Evolutionary conservation across 1,284 basidiomycete genomes (phyloP).

Genomic region (Cryptococcus hybrid): DNA sequence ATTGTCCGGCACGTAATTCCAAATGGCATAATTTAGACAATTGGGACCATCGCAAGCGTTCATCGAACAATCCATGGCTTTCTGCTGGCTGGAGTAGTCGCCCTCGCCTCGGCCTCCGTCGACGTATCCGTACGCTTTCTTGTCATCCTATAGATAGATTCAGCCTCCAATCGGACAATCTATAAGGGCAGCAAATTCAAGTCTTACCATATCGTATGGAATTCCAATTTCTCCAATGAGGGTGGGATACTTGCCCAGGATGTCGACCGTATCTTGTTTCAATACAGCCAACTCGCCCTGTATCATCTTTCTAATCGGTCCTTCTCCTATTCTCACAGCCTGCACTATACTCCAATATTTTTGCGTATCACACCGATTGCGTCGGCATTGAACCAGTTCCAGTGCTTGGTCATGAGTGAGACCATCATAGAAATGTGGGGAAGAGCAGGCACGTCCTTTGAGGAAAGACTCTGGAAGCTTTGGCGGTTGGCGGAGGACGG

Average conservation of each 20-base stretch:
- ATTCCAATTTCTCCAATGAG: slow-evolving; percentile 95
- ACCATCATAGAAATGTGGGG: slow-evolving; percentile 94
- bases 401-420: slow-evolving; percentile 73
- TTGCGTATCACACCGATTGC: slow-evolving; percentile 70
- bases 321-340: slow-evolving; percentile 66
- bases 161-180: background rate
- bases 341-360: slow-evolving; percentile 66
- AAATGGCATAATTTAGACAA: slow-evolving; percentile 77
- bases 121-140: slow-evolving; percentile 77
- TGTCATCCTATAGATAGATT: slow-evolving; percentile 57
- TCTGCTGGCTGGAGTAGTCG: slow-evolving; percentile 76
- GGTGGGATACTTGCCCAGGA: slow-evolving; percentile 72
- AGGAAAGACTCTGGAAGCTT: slow-evolving; percentile 61
- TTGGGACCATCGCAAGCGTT: slow-evolving; percentile 86
- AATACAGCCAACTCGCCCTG: slow-evolving; percentile 81
- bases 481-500: slow-evolving; percentile 79
- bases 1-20: slow-evolving; percentile 79
- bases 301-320: slow-evolving; percentile 75
- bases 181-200: background rate
- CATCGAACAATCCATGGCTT: slow-evolving; percentile 86
- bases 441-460: slow-evolving; percentile 70
- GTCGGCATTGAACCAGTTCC: slow-evolving; percentile 91
- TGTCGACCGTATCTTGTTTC: slow-evolving; percentile 60
- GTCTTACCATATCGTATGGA: slow-evolving; percentile 74
- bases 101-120: slow-evolving; percentile 71